These are phyloP conservation scores for Apiospora saccharicola DNA, from an alignment of 2,329 filamentous ascomycete species.

Conservation along the genomic window DNA sequence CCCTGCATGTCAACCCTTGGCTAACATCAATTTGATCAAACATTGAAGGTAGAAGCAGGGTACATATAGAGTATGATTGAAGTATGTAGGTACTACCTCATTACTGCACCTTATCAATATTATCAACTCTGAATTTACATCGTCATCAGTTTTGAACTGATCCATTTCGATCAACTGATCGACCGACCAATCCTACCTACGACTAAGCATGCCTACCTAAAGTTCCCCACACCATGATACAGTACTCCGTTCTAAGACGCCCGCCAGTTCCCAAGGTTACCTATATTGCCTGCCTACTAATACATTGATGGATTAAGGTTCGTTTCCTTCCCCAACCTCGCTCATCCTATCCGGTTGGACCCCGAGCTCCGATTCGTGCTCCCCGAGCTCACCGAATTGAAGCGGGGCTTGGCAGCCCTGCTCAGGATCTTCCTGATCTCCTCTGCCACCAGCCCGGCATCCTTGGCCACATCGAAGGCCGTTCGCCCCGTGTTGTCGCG, in stretches of 20 bases:
- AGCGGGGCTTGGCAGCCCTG: neutral
- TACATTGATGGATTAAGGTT: too few relatives aligned
- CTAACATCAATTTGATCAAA: neutral
- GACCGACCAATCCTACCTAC: too few relatives aligned
- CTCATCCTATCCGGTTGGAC: neutral
- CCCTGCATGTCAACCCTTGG: neutral
- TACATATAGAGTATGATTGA: neutral
- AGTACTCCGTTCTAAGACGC: too few relatives aligned
- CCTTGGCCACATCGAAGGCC: constrained; percentile 31
- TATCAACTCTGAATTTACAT: neutral
- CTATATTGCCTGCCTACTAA: too few relatives aligned
- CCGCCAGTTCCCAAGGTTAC: too few relatives aligned
- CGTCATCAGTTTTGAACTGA: too few relatives aligned
- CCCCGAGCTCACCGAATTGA: neutral
- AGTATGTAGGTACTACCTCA: neutral
- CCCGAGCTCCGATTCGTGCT: constrained; percentile 2
- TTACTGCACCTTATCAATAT: neutral
- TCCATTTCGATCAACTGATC: too few relatives aligned
- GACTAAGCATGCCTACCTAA: too few relatives aligned
- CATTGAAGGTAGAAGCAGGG: too few relatives aligned
- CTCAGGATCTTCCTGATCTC: constrained; percentile 34
- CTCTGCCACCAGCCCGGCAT: constrained; percentile 32
- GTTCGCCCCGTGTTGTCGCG: constrained; percentile 33
- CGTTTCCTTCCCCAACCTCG: neutral
- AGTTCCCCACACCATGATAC: too few relatives aligned